Conservation (phyloP, 495 filamentous ascomycete species). For the Penicillium manginii region DNA sequence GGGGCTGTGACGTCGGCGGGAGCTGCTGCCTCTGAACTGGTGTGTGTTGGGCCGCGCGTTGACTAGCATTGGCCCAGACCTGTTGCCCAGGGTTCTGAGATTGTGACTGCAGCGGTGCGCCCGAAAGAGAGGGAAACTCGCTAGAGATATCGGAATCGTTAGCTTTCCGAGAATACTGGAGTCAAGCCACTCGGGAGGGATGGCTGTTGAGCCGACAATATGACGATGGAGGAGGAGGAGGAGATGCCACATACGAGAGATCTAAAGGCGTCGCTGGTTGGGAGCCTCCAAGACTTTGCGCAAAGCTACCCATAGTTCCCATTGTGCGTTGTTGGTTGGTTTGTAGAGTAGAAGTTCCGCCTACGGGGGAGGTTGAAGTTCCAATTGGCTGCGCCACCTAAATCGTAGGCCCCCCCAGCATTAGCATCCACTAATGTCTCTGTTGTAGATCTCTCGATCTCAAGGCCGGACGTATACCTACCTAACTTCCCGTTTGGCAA, state of each 20-base stretch:
- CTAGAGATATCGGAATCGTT: slow-evolving; percentile 44
- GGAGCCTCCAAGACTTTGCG: slow-evolving; percentile 77
- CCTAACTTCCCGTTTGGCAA: slow-evolving; percentile 78
- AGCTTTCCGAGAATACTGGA: slow-evolving; percentile 17
- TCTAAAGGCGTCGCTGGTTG: slow-evolving; percentile 77
- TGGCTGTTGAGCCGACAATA: slow-evolving; percentile 4
- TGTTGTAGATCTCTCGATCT: slow-evolving; percentile 3
- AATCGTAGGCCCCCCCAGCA: slow-evolving; percentile 35
- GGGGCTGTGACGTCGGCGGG: slow-evolving; percentile 51
- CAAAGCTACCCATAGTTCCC: slow-evolving; percentile 70
- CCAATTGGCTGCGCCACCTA: slow-evolving; percentile 73
- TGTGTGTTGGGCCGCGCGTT: slow-evolving; percentile 60
- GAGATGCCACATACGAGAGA: slow-evolving; percentile 70
- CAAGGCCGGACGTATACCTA: slow-evolving; percentile 42
- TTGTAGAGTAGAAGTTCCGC: slow-evolving; percentile 62
- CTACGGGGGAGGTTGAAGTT: slow-evolving; percentile 78
- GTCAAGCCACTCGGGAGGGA: slow-evolving; percentile 10
- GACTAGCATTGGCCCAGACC: slow-evolving; percentile 69
- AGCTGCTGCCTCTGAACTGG: slow-evolving; percentile 70
- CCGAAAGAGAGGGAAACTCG: slow-evolving; percentile 84
- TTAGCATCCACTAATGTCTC: slow-evolving; percentile 30
- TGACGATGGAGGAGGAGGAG: too few relatives aligned
- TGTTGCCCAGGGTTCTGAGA: slow-evolving; percentile 58
- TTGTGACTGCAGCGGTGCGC: slow-evolving; percentile 67
- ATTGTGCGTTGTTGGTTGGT: slow-evolving; percentile 64